phyloP scores from a whole-genome alignment of 2,329 filamentous ascomycete species.

The Blastomyces parvus region DNA sequence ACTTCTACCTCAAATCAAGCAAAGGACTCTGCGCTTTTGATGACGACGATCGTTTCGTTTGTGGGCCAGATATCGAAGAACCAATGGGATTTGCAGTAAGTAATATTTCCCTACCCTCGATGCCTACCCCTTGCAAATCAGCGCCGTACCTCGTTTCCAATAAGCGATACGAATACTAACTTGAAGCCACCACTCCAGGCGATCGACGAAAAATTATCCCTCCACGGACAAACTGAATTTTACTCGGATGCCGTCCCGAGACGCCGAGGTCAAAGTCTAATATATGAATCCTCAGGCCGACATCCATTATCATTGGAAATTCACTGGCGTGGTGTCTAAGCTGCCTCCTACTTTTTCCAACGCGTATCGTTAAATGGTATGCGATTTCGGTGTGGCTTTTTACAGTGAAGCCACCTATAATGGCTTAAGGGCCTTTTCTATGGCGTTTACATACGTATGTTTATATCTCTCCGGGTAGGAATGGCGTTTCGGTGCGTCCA shows the following conservation, averaged over 20 bases:
- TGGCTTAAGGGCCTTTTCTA: not conserved
- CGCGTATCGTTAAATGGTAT: not conserved
- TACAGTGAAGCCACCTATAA: not conserved
- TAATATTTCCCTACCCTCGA: not conserved
- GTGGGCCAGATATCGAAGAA: constrained; percentile 32
- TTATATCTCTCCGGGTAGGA: not conserved
- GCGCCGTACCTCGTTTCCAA: not conserved
- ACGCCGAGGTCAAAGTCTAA: constrained; percentile 26
- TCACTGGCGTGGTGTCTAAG: constrained; percentile 21
- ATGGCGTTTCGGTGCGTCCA: not conserved
- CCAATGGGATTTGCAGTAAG: constrained; percentile 28
- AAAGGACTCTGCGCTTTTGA: constrained; percentile 51
- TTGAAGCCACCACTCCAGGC: constrained; percentile 16
- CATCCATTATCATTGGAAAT: constrained; percentile 29
- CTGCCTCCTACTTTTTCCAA: not conserved
- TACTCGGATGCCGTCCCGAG: constrained; percentile 32
- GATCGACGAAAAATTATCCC: constrained; percentile 27
- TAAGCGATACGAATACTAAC: not conserved
- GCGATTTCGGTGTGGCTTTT: not conserved
- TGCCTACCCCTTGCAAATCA: not conserved
- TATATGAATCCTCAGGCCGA: constrained; percentile 23
- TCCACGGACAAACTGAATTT: constrained; percentile 29
- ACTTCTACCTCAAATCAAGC: constrained; percentile 48
- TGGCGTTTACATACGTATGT: not conserved
- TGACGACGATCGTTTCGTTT: constrained; percentile 45